Conservation (phyloP, 345 rosid species). For the Boechera divaricarpa region DNA sequence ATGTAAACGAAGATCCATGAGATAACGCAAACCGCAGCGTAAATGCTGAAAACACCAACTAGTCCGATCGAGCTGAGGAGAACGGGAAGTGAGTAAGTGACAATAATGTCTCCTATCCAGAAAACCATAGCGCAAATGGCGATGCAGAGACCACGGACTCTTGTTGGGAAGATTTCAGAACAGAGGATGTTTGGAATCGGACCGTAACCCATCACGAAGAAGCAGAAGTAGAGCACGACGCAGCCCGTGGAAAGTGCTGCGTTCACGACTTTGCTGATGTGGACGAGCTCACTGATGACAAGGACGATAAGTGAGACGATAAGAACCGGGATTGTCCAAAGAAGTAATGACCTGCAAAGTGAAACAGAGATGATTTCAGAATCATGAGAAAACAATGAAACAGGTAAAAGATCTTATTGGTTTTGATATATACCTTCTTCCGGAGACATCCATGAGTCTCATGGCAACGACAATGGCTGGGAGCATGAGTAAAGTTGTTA, state of each 20-base stretch:
- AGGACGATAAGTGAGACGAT: slow-evolving; percentile 68
- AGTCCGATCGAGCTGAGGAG: slow-evolving; percentile 83
- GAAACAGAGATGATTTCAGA: slow-evolving; percentile 18
- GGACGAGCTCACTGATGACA: slow-evolving; percentile 59
- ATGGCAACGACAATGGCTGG: slow-evolving; percentile 91
- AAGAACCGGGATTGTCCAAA: slow-evolving; percentile 84
- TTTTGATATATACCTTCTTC: slow-evolving; percentile 70
- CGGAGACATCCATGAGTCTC: slow-evolving; percentile 92
- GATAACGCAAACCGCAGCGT: slow-evolving; percentile 73
- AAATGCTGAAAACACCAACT: slow-evolving; percentile 73
- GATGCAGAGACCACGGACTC: slow-evolving; percentile 97
- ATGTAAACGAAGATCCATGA: slow-evolving; percentile 87
- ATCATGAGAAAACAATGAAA: slow-evolving; percentile 22
- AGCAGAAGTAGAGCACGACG: slow-evolving; percentile 86
- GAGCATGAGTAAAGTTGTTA: slow-evolving; percentile 89
- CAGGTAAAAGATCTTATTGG: neutral
- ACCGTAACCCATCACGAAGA: slow-evolving; percentile 85
- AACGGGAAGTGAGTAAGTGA: slow-evolving; percentile 88
- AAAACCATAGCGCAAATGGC: slow-evolving; percentile 87
- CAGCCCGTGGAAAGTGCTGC: slow-evolving; percentile 81
- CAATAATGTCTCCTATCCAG: slow-evolving; percentile 88
- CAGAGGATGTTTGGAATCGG: slow-evolving; percentile 97
- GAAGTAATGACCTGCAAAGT: slow-evolving; percentile 72
- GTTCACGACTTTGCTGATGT: slow-evolving; percentile 56
- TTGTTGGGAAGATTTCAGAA: slow-evolving; percentile 96